These are phyloP conservation scores for Paecilomyces niveus DNA, from an alignment of 2,329 filamentous ascomycete genomes.

Conservation along the genomic window DNA sequence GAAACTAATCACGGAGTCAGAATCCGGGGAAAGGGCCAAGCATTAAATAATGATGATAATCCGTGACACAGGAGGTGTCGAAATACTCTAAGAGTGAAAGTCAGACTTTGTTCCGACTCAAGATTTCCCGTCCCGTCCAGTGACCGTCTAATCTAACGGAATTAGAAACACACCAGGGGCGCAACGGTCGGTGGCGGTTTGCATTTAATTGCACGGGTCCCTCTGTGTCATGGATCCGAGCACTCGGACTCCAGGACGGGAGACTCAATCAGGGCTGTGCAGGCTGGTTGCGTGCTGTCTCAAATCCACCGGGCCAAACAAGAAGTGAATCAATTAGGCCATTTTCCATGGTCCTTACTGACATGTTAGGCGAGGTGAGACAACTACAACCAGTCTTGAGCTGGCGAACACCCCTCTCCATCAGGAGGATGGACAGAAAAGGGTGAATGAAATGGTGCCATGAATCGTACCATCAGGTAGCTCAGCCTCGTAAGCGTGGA, in stretches of 20 bases:
- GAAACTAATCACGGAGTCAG: background rate
- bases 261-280: background rate
- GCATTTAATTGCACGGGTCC: background rate
- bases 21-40: background rate
- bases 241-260: background rate
- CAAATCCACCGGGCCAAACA: background rate
- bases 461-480: background rate
- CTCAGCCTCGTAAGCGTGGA: background rate
- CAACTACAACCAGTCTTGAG: background rate
- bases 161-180: background rate
- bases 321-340: background rate
- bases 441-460: background rate
- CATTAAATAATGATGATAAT: background rate
- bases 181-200: background rate
- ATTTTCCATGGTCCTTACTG: background rate
- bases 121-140: background rate
- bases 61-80: background rate
- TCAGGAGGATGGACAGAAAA: background rate
- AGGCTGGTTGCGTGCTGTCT: background rate
- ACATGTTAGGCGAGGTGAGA: background rate
- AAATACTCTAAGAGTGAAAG: background rate
- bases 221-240: background rate
- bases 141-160: background rate
- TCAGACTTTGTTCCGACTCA: background rate
- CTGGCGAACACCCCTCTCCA: background rate